A percentile compares a stretch with the other conserved stretches of the same genome.
Conservation (phyloP, 768 basidiomycete species). For the Pleurotus salmoneostramineus region DNA sequence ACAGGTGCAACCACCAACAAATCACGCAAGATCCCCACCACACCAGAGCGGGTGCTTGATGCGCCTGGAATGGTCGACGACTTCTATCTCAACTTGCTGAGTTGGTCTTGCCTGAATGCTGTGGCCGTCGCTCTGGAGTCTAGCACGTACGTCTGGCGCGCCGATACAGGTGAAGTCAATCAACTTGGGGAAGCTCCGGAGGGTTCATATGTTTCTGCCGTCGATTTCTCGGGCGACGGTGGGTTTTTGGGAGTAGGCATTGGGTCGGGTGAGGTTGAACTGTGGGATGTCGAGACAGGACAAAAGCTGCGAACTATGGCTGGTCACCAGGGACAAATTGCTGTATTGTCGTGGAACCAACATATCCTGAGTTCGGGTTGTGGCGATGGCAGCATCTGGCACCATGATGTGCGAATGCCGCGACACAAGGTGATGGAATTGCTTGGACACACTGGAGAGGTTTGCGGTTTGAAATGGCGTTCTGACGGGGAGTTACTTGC, state of each 20-base stretch:
- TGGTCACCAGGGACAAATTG: slow-evolving; percentile 82
- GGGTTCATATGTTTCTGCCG: slow-evolving; percentile 69
- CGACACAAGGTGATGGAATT: slow-evolving; percentile 90
- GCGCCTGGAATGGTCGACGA: slow-evolving; percentile 93
- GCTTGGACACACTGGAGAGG: slow-evolving; percentile 86
- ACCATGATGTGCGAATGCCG: slow-evolving; percentile 89
- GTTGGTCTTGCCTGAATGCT: slow-evolving; percentile 84
- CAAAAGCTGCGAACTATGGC: slow-evolving; percentile 87
- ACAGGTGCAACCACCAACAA: slow-evolving; percentile 64
- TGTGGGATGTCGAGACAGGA: slow-evolving; percentile 87
- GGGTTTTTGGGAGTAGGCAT: slow-evolving; percentile 80
- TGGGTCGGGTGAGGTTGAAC: slow-evolving; percentile 81
- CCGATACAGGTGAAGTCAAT: slow-evolving; percentile 82
- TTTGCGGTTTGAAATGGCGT: slow-evolving; percentile 91
- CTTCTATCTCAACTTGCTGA: slow-evolving; percentile 92
- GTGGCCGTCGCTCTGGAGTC: slow-evolving; percentile 89
- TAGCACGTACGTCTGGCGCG: slow-evolving; percentile 91
- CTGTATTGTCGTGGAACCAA: slow-evolving; percentile 81
- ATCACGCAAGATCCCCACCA: slow-evolving; percentile 78
- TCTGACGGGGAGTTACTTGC: slow-evolving; percentile 86
- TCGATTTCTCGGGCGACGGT: slow-evolving; percentile 79
- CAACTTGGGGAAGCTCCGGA: slow-evolving; percentile 74
- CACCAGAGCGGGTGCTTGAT: slow-evolving; percentile 91
- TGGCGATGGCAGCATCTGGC: slow-evolving; percentile 92
- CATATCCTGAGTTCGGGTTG: slow-evolving; percentile 88